These are phyloP conservation scores for Rhizopus stolonifer DNA, from an alignment of 371 early-diverging fungal genomes.

Conservation along the genomic window DNA sequence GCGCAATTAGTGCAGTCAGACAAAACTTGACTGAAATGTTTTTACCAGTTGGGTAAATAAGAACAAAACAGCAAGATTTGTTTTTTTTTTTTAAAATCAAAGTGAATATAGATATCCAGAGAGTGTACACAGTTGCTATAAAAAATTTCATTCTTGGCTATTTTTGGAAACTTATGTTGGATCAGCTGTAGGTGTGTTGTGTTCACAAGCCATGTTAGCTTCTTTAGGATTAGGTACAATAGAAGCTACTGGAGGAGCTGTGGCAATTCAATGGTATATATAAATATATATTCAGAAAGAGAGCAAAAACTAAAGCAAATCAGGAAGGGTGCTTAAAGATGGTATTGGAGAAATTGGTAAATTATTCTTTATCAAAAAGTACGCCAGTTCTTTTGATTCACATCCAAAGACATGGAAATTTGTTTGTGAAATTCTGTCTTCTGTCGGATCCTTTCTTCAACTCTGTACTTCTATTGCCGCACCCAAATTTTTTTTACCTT, in stretches of 20 bases:
- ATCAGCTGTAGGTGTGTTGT: constrained; percentile 67
- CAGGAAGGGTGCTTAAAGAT: constrained; percentile 63
- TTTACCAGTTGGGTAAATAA: constrained; percentile 58
- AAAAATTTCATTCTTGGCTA: constrained; percentile 61
- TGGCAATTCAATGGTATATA: constrained; percentile 71
- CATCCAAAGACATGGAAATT: constrained; percentile 77
- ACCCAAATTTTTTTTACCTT: constrained; percentile 54
- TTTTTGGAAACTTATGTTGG: constrained; percentile 68
- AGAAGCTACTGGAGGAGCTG: constrained; percentile 64
- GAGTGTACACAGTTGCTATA: constrained; percentile 55
- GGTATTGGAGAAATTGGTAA: constrained; percentile 74
- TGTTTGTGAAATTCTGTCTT: constrained; percentile 51
- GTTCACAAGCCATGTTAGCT: constrained; percentile 70
- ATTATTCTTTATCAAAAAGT: constrained; percentile 70
- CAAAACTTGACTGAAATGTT: constrained; percentile 62
- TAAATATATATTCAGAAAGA: neutral
- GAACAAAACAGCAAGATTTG: no score
- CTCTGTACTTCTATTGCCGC: constrained; percentile 58
- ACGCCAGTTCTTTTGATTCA: constrained; percentile 69
- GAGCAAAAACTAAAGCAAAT: neutral
- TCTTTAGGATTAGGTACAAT: constrained; percentile 58
- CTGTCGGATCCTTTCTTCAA: constrained; percentile 60
- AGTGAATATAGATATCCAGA: constrained; percentile 43
- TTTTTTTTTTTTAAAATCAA: no score
- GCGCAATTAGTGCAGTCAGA: constrained; percentile 30